Conservation (phyloP, 2,329 filamentous ascomycete species). For the Colletotrichum tamarilloi region DNA sequence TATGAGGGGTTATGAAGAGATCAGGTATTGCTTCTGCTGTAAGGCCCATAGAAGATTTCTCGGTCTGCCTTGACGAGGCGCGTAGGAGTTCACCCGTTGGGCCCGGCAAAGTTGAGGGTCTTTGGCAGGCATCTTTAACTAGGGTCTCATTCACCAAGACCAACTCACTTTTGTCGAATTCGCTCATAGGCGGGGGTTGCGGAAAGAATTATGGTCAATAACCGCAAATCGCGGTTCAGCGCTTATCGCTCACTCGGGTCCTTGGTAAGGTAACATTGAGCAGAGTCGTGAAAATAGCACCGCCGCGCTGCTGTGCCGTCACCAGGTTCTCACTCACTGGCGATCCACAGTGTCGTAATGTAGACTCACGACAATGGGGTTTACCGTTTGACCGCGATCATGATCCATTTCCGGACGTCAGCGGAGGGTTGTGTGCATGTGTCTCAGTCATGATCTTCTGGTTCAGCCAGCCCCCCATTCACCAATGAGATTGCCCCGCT, state of each 20-base stretch:
- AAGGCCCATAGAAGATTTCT: background rate
- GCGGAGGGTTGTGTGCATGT: background rate
- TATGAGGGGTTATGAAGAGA: no score
- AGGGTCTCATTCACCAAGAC: background rate
- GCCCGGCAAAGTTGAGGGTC: no score
- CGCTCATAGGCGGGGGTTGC: background rate
- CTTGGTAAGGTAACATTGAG: background rate
- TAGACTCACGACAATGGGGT: background rate
- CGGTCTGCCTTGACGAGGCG: background rate
- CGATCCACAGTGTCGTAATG: background rate
- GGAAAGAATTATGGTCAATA: background rate
- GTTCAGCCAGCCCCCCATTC: background rate
- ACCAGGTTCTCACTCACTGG: background rate
- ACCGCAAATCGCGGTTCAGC: background rate
- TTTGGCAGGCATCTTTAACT: background rate
- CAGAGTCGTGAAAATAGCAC: background rate
- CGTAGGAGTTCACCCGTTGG: no score
- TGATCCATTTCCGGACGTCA: background rate
- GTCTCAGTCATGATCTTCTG: background rate
- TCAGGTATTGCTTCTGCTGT: no score
- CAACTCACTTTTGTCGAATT: background rate
- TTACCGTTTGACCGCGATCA: background rate
- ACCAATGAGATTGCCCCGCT: background rate
- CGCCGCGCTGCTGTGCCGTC: constrained; percentile 17
- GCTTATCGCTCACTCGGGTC: background rate